phyloP scores from a whole-genome alignment of 495 filamentous ascomycete species.

The Daldinia loculata region DNA sequence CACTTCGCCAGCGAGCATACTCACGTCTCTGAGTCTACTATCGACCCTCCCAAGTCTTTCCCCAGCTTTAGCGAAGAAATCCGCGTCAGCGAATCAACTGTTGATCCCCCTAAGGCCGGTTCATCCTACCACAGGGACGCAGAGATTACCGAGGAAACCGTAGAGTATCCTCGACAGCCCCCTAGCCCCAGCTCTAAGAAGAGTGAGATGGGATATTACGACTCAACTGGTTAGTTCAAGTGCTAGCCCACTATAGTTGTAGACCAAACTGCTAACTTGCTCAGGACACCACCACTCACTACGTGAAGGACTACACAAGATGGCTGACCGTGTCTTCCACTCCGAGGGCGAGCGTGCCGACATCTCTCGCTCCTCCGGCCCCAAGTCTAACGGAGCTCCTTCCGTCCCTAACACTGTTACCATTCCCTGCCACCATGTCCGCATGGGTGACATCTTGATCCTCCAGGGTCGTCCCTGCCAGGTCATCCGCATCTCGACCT shows the following conservation, averaged over 20 bases:
- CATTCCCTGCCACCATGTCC: slow-evolving; percentile 99
- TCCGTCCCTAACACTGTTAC: slow-evolving; percentile 84
- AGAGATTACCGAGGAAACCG: slow-evolving; percentile 51
- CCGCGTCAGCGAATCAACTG: slow-evolving; percentile 60
- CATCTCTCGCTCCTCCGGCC: slow-evolving; percentile 49
- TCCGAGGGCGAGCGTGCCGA: slow-evolving; percentile 69
- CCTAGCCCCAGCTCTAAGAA: slow-evolving; percentile 48
- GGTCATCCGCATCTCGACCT: slow-evolving; percentile 99
- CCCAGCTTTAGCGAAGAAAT: slow-evolving; percentile 38
- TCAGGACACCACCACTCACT: slow-evolving; percentile 90
- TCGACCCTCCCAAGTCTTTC: slow-evolving; percentile 45
- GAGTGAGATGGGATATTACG: slow-evolving; percentile 97
- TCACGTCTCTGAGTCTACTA: slow-evolving; percentile 46
- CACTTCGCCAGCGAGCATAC: slow-evolving; percentile 46
- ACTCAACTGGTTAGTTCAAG: slow-evolving; percentile 74
- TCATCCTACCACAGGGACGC: slow-evolving; percentile 50
- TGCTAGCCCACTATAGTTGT: not conserved
- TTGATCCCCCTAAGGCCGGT: slow-evolving; percentile 57
- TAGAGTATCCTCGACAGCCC: slow-evolving; percentile 54
- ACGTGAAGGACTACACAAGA: slow-evolving; percentile 85
- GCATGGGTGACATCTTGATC: slow-evolving; percentile 97
- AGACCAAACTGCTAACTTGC: slow-evolving; percentile 22
- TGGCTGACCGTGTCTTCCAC: slow-evolving; percentile 82
- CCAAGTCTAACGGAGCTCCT: slow-evolving; percentile 46
- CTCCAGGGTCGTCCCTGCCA: slow-evolving; percentile 99